Evolutionary conservation across 139 green algal species (phyloP).

Genomic region (Coelastrella sp.): DNA sequence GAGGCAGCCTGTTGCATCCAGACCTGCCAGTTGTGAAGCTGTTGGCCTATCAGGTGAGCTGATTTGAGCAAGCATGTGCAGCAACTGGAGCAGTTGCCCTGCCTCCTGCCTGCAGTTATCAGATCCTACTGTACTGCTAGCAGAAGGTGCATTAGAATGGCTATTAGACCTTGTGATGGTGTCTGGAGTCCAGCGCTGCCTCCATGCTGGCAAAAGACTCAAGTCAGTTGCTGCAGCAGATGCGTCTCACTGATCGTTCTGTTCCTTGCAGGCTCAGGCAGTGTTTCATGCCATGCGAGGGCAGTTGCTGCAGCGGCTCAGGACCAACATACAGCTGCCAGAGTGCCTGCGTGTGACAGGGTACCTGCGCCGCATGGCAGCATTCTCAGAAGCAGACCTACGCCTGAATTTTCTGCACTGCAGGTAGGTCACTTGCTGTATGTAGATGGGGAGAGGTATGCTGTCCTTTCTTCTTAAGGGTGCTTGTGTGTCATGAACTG

Average conservation of each 20-base stretch:
- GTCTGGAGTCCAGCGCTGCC: too few species aligned
- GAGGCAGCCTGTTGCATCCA: constrained; percentile 78
- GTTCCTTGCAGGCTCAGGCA: constrained; percentile 48
- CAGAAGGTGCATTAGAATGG: neutral
- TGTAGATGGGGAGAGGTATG: too few species aligned
- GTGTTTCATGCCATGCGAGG: constrained; percentile 83
- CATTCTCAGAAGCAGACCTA: constrained; percentile 87
- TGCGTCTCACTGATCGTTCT: neutral
- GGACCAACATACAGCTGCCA: constrained; percentile 70
- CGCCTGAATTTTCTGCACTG: constrained; percentile 85
- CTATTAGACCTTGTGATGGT: too few species aligned
- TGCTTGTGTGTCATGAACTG: neutral
- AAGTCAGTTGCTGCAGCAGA: neutral
- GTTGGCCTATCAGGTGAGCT: constrained; percentile 74
- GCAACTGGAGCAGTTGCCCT: neutral
- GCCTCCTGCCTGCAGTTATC: too few species aligned
- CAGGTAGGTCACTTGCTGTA: neutral
- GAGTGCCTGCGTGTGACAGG: constrained; percentile 97
- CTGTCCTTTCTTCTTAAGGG: too few species aligned
- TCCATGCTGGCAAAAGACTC: neutral
- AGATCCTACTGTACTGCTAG: too few species aligned
- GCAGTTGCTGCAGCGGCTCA: constrained; percentile 87
- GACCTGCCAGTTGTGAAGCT: constrained; percentile 79
- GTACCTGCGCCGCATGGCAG: constrained; percentile 90
- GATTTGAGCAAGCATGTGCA: neutral